Percentiles rank a stretch among this genome's conserved stretches.
Conservation (phyloP, 2,329 filamentous ascomycete species). For the Juglanconis sp. region DNA sequence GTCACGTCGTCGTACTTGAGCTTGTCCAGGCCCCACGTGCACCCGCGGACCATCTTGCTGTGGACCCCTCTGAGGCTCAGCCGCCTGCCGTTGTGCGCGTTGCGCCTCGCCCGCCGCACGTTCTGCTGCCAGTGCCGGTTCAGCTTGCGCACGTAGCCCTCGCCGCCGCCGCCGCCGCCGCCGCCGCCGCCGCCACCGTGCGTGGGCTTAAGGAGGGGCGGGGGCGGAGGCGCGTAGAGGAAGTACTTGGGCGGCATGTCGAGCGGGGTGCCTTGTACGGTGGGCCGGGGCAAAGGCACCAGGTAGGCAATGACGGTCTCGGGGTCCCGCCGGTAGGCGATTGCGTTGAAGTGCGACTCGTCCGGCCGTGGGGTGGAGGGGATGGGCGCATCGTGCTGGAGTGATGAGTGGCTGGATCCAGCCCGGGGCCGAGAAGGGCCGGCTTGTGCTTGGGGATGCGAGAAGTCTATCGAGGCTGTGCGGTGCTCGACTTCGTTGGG, state of each 20-base stretch:
- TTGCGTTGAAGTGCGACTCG: neutral
- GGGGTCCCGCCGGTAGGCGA: slow-evolving; percentile 7
- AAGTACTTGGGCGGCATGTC: slow-evolving; percentile 5
- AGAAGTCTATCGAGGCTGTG: neutral
- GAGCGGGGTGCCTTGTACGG: neutral
- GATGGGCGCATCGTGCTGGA: neutral
- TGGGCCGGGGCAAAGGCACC: slow-evolving; percentile 4
- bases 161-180: neutral
- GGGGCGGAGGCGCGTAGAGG: slow-evolving; percentile 9
- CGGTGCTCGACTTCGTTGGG: neutral
- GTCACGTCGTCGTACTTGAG: neutral
- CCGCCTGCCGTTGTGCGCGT: neutral
- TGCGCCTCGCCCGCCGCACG: neutral
- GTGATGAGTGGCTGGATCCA: neutral
- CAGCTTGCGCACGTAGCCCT: neutral
- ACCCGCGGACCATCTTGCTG: neutral
- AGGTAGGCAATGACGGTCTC: slow-evolving; percentile 12
- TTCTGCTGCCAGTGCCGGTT: slow-evolving; percentile 9
- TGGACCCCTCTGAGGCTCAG: neutral
- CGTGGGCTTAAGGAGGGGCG: slow-evolving; percentile 4
- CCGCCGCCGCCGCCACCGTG: neutral
- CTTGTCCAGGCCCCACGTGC: neutral
- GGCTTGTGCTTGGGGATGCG: neutral
- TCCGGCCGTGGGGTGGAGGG: neutral
- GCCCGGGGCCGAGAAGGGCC: neutral